Percentiles rank a stretch among this genome's conserved stretches.
These are phyloP conservation scores for Zygosaccharomyces bailii DNA, from an alignment of 805 yeast species.

Conservation along the genomic window DNA sequence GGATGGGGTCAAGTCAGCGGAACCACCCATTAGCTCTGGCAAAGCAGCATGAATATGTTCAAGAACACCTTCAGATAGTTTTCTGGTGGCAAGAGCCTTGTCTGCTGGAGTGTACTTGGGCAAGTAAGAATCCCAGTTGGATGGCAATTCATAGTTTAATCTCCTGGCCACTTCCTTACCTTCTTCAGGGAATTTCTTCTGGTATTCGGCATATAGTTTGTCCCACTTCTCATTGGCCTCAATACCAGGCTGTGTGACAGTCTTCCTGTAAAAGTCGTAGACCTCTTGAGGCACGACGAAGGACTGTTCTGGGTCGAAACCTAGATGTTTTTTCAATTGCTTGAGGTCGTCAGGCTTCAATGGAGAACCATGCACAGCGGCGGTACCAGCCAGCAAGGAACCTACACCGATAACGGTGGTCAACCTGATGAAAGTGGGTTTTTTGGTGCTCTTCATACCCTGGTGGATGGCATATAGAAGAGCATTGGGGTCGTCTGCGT, in stretches of 20 bases:
- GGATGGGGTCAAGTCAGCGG: conserved; percentile 97
- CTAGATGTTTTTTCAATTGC: conserved; percentile 78
- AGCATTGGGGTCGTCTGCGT: conserved; percentile 72
- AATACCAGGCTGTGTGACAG: conserved; percentile 58
- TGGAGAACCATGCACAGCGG: conserved; percentile 94
- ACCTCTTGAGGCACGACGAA: conserved; percentile 85
- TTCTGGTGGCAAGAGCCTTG: conserved; percentile 87
- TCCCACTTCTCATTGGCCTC: conserved; percentile 76
- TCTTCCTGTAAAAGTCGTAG: conserved; percentile 57
- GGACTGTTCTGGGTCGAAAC: conserved; percentile 80
- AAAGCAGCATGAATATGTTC: conserved; percentile 55
- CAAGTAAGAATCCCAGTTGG: conserved; percentile 69
- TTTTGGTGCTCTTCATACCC: conserved; percentile 70
- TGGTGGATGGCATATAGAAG: conserved; percentile 70
- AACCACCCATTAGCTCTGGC: conserved; percentile 95
- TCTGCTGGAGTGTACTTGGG: conserved; percentile 80
- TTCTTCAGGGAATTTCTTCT: conserved; percentile 65
- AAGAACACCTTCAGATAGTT: conserved; percentile 80
- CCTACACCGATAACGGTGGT: conserved; percentile 94
- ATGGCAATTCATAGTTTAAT: conserved; percentile 73
- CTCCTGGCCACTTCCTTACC: conserved; percentile 82
- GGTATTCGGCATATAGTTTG: conserved; percentile 55
- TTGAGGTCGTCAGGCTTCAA: conserved; percentile 87
- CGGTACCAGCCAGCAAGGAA: conserved; percentile 79
- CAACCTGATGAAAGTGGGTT: conserved; percentile 88